phyloP scores from a whole-genome alignment of 2,329 filamentous ascomycete species.

The Sarocladiaceae sp. region DNA sequence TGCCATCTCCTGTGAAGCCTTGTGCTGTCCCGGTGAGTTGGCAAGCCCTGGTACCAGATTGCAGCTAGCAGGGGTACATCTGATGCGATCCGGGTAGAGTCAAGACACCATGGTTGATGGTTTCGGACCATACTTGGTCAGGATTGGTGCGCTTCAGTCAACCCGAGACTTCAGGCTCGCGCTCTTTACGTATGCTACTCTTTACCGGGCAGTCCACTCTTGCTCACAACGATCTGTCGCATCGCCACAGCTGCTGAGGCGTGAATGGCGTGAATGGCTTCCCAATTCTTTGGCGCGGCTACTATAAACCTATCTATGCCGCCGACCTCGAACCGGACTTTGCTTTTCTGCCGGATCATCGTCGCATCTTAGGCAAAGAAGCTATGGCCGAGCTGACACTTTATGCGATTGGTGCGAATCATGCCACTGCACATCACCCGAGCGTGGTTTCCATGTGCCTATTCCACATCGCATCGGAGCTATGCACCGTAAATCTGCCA shows the following conservation, averaged over 20 bases:
- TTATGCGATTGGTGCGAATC: constrained; percentile 4
- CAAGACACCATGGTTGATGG: neutral
- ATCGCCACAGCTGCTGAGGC: neutral
- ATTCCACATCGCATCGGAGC: constrained; percentile 1
- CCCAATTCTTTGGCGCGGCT: neutral
- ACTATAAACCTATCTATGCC: constrained; percentile 4
- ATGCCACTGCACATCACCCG: neutral
- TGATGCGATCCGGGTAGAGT: neutral
- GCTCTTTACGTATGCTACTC: neutral
- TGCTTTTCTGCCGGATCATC: neutral
- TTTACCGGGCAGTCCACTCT: no score
- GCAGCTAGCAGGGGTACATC: neutral
- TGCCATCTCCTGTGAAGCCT: neutral
- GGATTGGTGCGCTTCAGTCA: constrained; percentile 6
- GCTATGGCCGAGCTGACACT: neutral
- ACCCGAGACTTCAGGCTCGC: neutral
- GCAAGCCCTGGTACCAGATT: neutral
- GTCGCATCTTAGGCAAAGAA: neutral
- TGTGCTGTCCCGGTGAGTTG: constrained; percentile 3
- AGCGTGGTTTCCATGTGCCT: neutral
- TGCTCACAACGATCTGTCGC: neutral
- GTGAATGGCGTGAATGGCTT: no score
- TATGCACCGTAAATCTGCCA: constrained; percentile 5
- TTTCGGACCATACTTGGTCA: neutral
- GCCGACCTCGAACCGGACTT: constrained; percentile 2